Evolutionary conservation across 2,329 filamentous ascomycete genomes (phyloP).

Genomic region (Parastagonospora nodorum): DNA sequence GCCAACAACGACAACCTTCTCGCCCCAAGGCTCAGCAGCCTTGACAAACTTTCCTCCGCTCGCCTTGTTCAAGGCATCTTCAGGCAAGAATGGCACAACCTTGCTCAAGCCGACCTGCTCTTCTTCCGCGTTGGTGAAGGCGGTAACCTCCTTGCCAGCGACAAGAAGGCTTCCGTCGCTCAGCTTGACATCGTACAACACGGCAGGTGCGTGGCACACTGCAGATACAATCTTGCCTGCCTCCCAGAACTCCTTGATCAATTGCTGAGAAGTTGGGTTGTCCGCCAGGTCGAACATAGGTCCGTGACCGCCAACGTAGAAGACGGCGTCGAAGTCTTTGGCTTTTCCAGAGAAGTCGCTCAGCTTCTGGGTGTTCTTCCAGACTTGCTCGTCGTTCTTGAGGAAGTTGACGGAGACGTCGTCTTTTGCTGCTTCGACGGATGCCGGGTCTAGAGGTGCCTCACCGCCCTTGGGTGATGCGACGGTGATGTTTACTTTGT

Average conservation of each 20-base stretch:
- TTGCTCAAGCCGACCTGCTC: conserved; percentile 48
- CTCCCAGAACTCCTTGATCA: conserved; percentile 67
- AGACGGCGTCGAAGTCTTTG: conserved; percentile 65
- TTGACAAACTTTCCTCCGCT: conserved; percentile 62
- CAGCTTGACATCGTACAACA: conserved; percentile 62
- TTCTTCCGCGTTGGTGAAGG: conserved; percentile 64
- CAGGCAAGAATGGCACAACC: conserved; percentile 65
- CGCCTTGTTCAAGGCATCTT: conserved; percentile 57
- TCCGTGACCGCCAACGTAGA: conserved; percentile 64
- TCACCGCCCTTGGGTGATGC: conserved; percentile 48
- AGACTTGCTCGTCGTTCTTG: conserved; percentile 61
- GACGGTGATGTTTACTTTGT: conserved; percentile 46
- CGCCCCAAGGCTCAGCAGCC: conserved; percentile 55
- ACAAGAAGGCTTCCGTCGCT: conserved; percentile 59
- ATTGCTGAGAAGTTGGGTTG: conserved; percentile 60
- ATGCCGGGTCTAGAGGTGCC: conserved; percentile 44
- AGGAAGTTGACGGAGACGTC: conserved; percentile 52
- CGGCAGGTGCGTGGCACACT: conserved; percentile 72
- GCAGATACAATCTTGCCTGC: conserved; percentile 67
- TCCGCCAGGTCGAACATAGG: conserved; percentile 71
- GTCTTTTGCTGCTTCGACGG: conserved; percentile 51
- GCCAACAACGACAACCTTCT: conserved; percentile 50
- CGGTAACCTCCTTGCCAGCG: conserved; percentile 62
- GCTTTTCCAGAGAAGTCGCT: conserved; percentile 61
- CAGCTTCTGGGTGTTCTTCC: conserved; percentile 67